A percentile compares a stretch with the other conserved stretches of the same genome.
Evolutionary conservation across 495 filamentous ascomycete genomes (phyloP).

Genomic region (Lasiosphaeria ovina): DNA sequence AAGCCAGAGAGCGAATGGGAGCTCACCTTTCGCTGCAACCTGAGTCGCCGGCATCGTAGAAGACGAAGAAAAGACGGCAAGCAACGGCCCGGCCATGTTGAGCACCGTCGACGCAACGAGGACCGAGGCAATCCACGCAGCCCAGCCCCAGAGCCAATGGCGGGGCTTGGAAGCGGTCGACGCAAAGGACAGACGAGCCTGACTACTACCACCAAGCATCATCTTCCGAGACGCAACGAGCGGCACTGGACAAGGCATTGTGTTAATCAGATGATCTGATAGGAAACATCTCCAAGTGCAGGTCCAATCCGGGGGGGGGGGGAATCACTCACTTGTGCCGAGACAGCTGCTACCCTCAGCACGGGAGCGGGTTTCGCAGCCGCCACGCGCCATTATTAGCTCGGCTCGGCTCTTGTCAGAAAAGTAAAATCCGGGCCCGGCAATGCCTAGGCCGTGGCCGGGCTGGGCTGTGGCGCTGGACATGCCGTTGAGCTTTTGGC

Average conservation of each 20-base stretch:
- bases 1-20: neutral
- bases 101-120: conserved; percentile 24
- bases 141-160: conserved; percentile 26
- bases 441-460: conserved; percentile 9
- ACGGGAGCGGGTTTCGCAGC: neutral
- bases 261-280: conserved; percentile 7
- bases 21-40: neutral
- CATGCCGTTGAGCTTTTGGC: conserved; percentile 63
- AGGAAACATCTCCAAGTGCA: neutral
- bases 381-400: neutral
- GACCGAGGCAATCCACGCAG: conserved; percentile 31
- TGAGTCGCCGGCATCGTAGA: neutral
- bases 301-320: neutral
- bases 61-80: conserved; percentile 6
- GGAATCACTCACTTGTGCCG: neutral
- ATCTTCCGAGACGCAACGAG: conserved; percentile 24
- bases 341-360: neutral
- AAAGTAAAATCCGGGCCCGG: neutral
- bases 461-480: conserved; percentile 33
- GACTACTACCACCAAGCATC: conserved; percentile 35
- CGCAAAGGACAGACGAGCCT: conserved; percentile 19
- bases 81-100: conserved; percentile 14
- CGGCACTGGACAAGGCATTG: conserved; percentile 13
- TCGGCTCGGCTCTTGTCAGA: conserved; percentile 4
- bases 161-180: conserved; percentile 7